A percentile compares a stretch with the other conserved stretches of the same genome.
Conservation (phyloP, 208 protist genomes). For the Herpetomonas tarakana region DNA sequence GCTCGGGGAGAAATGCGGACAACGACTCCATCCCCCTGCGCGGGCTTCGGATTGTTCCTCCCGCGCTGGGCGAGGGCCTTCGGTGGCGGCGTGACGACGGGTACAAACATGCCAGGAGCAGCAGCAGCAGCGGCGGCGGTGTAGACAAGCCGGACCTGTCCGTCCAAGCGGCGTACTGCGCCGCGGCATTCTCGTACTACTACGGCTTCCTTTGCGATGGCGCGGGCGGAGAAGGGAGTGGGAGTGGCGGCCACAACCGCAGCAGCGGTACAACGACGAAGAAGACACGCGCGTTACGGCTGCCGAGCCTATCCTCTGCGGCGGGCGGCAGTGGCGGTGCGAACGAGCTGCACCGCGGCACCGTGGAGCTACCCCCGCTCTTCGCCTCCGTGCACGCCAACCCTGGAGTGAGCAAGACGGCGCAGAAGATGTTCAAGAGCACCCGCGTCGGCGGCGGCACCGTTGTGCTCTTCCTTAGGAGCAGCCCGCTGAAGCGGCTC, state of each 20-base stretch:
- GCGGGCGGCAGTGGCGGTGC: not conserved
- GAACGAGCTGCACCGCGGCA: not conserved
- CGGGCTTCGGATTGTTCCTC: constrained; percentile 29
- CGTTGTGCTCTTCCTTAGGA: constrained; percentile 18
- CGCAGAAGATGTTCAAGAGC: constrained; percentile 49
- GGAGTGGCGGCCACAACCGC: no score
- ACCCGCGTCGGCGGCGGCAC: constrained; percentile 24
- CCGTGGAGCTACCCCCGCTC: constrained; percentile 11
- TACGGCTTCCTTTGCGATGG: not conserved
- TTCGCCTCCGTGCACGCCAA: constrained; percentile 33
- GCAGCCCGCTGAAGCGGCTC: not conserved
- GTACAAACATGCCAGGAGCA: not conserved
- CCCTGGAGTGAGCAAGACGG: constrained; percentile 26
- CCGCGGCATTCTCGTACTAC: constrained; percentile 3
- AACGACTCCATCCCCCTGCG: constrained; percentile 5
- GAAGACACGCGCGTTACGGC: no score
- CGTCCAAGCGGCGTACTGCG: not conserved
- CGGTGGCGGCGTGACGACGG: constrained; percentile 37
- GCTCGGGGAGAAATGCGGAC: not conserved
- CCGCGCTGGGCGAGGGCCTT: constrained; percentile 47
- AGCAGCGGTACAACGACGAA: not conserved
- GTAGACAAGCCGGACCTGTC: constrained; percentile 3
- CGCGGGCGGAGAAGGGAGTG: no score
- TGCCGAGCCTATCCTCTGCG: not conserved
- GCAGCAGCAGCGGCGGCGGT: no score